These are phyloP conservation scores for Rhodotorula paludigena DNA, from an alignment of 768 basidiomycete genomes.

Conservation along the genomic window DNA sequence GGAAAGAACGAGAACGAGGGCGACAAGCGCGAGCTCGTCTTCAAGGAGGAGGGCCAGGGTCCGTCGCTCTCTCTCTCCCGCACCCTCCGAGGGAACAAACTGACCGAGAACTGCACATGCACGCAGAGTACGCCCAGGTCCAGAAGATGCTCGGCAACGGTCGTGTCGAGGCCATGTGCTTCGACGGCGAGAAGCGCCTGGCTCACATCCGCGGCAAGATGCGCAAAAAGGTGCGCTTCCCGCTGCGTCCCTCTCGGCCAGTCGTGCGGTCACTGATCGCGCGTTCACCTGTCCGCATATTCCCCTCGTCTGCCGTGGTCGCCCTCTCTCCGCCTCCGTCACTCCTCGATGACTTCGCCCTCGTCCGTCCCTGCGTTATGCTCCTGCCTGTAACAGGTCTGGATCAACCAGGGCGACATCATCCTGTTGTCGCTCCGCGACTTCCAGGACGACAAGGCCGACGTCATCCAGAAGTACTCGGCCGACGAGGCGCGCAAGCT, in stretches of 20 bases:
- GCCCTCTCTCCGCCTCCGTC: neutral
- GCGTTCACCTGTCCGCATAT: too few species aligned
- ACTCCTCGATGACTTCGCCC: neutral
- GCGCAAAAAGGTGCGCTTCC: conserved; percentile 84
- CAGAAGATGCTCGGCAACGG: conserved; percentile 99
- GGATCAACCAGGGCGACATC: conserved; percentile 99
- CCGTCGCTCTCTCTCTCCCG: conserved; percentile 26
- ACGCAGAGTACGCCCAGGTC: conserved; percentile 87
- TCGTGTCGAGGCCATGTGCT: conserved; percentile 89
- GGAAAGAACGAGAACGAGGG: conserved; percentile 99
- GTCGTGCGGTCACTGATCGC: too few species aligned
- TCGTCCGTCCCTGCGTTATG: too few species aligned
- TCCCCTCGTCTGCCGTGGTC: too few species aligned
- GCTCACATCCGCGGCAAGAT: conserved; percentile 98
- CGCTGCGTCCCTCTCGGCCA: too few species aligned
- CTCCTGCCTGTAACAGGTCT: too few species aligned
- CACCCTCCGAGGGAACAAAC: too few species aligned
- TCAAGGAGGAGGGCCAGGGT: conserved; percentile 94
- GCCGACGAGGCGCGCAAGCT: conserved; percentile 69
- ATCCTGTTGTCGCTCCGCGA: conserved; percentile 89
- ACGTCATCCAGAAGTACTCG: conserved; percentile 98
- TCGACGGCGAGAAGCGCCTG: conserved; percentile 95
- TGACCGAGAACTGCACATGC: too few species aligned
- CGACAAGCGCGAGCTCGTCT: conserved; percentile 96
- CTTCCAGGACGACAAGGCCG: conserved; percentile 98